Percentiles rank a stretch among this genome's conserved stretches.
phyloP scores from a whole-genome alignment of 1,284 basidiomycete genomes.

The Marasmius fiardii region DNA sequence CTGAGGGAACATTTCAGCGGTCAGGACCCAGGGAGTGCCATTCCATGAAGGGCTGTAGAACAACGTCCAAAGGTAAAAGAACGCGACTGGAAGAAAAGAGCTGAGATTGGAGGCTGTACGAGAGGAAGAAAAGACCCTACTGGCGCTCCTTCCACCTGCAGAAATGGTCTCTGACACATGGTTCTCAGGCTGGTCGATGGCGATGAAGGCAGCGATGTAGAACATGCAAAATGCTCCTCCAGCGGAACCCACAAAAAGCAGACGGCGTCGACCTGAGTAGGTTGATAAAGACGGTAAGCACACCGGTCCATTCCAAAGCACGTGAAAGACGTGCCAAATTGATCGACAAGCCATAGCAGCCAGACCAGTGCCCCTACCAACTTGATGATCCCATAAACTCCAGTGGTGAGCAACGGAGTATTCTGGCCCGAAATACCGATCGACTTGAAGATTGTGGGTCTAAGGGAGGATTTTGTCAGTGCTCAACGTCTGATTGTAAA shows the following conservation, averaged over 20 bases:
- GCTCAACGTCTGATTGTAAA: background rate
- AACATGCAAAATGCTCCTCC: conserved; percentile 40
- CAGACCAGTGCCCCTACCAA: conserved; percentile 22
- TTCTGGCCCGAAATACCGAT: conserved; percentile 38
- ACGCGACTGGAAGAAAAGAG: conserved; percentile 18
- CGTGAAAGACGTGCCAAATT: conserved; percentile 25
- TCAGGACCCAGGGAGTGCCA: conserved; percentile 31
- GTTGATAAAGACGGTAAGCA: conserved; percentile 29
- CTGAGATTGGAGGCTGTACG: background rate
- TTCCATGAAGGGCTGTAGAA: conserved; percentile 35
- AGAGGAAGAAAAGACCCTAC: conserved; percentile 13
- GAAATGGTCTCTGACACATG: conserved; percentile 19
- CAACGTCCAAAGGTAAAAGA: conserved; percentile 35
- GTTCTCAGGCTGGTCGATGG: conserved; percentile 25
- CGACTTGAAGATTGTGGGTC: conserved; percentile 35
- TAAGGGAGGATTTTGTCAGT: conserved; percentile 6
- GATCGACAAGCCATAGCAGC: conserved; percentile 18
- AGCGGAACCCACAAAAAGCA: conserved; percentile 39
- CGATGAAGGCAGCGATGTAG: conserved; percentile 34
- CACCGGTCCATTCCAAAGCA: conserved; percentile 17
- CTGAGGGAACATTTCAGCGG: conserved; percentile 33
- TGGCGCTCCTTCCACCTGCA: conserved; percentile 26
- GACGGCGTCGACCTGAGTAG: conserved; percentile 25
- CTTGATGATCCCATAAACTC: conserved; percentile 35
- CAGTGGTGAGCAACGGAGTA: conserved; percentile 41